Percentiles rank a stretch among this genome's conserved stretches.
phyloP scores from a whole-genome alignment of 768 basidiomycete species.

The Boletellus ananiceps region DNA sequence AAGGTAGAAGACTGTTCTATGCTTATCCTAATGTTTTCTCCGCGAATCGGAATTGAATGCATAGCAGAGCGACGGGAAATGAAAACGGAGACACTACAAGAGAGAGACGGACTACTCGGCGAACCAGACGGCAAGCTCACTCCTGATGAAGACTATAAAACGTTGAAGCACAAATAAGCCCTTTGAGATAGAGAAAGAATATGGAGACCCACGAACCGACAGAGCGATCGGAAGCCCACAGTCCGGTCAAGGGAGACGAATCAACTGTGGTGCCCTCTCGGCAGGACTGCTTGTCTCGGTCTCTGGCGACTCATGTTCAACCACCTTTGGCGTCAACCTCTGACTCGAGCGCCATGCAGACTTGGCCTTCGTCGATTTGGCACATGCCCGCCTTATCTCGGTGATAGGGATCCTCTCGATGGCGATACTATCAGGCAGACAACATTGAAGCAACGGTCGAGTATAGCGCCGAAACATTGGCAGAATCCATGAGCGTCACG shows the following conservation, averaged over 20 bases:
- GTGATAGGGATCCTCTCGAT: constrained; percentile 21
- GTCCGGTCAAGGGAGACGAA: too few species aligned
- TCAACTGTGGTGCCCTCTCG: constrained; percentile 35
- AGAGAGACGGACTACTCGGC: constrained; percentile 53
- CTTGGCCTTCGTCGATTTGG: too few species aligned
- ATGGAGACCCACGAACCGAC: constrained; percentile 49
- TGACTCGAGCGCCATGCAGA: too few species aligned
- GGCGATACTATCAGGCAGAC: constrained; percentile 43
- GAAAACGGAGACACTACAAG: constrained; percentile 66
- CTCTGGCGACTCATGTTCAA: constrained; percentile 12
- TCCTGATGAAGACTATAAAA: constrained; percentile 62
- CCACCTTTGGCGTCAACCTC: constrained; percentile 26
- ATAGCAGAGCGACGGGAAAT: constrained; percentile 67
- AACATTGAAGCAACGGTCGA: constrained; percentile 48
- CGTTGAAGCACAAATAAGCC: not conserved
- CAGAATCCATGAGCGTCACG: constrained; percentile 14
- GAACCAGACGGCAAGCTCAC: constrained; percentile 56
- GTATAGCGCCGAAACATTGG: constrained; percentile 37
- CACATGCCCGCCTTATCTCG: constrained; percentile 10
- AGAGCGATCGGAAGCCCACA: too few species aligned
- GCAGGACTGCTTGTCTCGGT: constrained; percentile 51
- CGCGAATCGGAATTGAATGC: not conserved
- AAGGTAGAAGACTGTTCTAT: constrained; percentile 57
- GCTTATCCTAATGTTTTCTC: constrained; percentile 7
- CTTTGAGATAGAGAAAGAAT: constrained; percentile 1